Evolutionary conservation across 176 grass and related monocot genomes (phyloP).

Genomic region (Oryza meridionalis): DNA sequence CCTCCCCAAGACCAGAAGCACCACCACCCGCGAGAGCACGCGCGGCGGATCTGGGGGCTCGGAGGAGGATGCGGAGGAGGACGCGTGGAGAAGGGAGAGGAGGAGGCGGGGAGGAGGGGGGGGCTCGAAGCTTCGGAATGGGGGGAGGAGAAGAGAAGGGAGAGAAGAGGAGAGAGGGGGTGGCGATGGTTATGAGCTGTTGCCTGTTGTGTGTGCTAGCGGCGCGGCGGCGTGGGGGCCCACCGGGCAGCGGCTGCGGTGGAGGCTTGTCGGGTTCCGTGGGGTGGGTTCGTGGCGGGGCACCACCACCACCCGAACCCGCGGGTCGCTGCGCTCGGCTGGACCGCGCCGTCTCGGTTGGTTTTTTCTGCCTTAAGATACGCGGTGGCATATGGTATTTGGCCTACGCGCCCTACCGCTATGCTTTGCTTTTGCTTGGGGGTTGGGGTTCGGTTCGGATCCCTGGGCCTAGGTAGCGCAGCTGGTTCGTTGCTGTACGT

Average conservation of each 20-base stretch:
- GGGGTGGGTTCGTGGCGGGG: slow-evolving; percentile 32
- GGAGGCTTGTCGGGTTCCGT: slow-evolving; percentile 10
- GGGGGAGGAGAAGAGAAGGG: no score
- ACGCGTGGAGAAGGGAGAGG: not conserved
- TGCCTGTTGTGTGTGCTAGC: not conserved
- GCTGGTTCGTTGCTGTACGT: not conserved
- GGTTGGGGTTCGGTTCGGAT: slow-evolving; percentile 11
- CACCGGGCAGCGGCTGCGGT: not conserved
- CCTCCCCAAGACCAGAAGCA: not conserved
- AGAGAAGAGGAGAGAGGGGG: no score
- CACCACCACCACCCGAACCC: not conserved
- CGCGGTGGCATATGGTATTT: no score
- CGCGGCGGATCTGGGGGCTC: slow-evolving; percentile 40
- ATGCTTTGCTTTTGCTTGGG: slow-evolving; percentile 15
- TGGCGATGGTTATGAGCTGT: not conserved
- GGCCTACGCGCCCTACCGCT: no score
- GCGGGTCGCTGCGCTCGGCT: slow-evolving; percentile 26
- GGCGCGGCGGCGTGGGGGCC: not conserved
- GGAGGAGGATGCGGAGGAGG: not conserved
- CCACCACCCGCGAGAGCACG: slow-evolving; percentile 4
- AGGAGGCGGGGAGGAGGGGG: not conserved
- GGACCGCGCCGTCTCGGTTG: not conserved
- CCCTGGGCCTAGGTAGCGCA: not conserved
- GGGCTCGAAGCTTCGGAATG: slow-evolving; percentile 40
- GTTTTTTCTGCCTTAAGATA: no score